These are phyloP conservation scores for Pseudevernia furfuracea DNA, from an alignment of 495 filamentous ascomycete species.

Conservation along the genomic window DNA sequence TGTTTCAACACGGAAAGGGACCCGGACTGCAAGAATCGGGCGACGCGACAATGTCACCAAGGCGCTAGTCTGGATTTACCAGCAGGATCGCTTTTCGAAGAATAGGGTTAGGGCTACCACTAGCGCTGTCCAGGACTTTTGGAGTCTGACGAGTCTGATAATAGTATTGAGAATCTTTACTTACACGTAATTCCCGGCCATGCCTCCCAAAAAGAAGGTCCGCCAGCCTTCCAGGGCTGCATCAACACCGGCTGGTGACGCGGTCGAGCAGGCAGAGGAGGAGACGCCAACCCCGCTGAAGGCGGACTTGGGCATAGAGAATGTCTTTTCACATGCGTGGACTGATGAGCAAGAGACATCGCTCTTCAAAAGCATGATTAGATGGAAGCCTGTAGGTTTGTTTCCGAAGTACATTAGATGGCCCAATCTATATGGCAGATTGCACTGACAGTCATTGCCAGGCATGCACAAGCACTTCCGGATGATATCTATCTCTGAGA, in stretches of 20 bases:
- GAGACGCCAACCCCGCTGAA: conserved; percentile 34
- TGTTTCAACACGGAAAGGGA: not conserved
- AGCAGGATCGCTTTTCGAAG: too few relatives aligned
- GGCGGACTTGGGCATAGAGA: conserved; percentile 3
- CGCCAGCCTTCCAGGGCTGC: conserved; percentile 32
- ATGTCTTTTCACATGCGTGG: conserved; percentile 62
- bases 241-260: conserved; percentile 36
- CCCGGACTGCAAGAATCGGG: not conserved
- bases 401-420: conserved; percentile 17
- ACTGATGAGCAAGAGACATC: conserved; percentile 91
- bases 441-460: conserved; percentile 32
- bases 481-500: conserved; percentile 80
- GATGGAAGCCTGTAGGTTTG: conserved; percentile 89
- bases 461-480: conserved; percentile 98
- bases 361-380: conserved; percentile 80
- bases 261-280: conserved; percentile 32
- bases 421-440: not conserved
- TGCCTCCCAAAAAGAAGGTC: conserved; percentile 68
- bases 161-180: too few relatives aligned
- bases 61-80: conserved; percentile 2
- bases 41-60: conserved; percentile 6
- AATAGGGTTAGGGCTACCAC: too few relatives aligned
- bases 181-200: conserved; percentile 29
- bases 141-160: too few relatives aligned
- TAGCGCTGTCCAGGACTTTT: too few relatives aligned